These are phyloP conservation scores for Talaromyces ruber DNA, from an alignment of 495 filamentous ascomycete species.

Conservation along the genomic window DNA sequence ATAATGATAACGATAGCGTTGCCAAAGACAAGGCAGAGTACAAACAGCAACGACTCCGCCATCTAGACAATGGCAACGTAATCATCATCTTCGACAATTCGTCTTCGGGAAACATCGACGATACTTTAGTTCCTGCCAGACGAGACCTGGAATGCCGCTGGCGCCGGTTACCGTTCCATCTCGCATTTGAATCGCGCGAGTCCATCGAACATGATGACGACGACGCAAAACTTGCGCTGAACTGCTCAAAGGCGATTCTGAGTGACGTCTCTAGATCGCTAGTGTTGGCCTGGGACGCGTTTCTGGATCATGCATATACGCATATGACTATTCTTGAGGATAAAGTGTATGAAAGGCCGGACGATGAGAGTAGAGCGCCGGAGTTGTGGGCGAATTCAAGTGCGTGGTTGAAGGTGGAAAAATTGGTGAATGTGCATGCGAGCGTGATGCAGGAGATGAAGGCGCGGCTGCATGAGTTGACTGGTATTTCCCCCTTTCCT, in stretches of 20 bases:
- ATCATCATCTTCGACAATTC: conserved; percentile 49
- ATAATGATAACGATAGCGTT: neutral
- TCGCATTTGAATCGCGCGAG: conserved; percentile 21
- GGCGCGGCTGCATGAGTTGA: conserved; percentile 19
- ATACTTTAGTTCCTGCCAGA: conserved; percentile 41
- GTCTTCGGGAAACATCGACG: conserved; percentile 28
- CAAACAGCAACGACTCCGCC: conserved; percentile 16
- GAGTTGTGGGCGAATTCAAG: conserved; percentile 45
- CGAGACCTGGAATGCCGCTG: conserved; percentile 42
- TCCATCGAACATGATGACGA: conserved; percentile 14
- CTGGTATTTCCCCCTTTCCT: conserved; percentile 4
- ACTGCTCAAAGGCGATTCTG: conserved; percentile 43
- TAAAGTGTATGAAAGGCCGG: conserved; percentile 48
- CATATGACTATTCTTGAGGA: conserved; percentile 46
- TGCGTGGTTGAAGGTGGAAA: conserved; percentile 45
- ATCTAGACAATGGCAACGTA: conserved; percentile 41
- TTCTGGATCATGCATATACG: conserved; percentile 31
- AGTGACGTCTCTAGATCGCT: conserved; percentile 43
- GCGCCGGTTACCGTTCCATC: conserved; percentile 43
- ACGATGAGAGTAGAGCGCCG: conserved; percentile 45
- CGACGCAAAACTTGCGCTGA: conserved; percentile 20
- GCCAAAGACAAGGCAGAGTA: conserved; percentile 8
- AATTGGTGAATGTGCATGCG: conserved; percentile 39
- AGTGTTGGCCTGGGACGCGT: conserved; percentile 32
- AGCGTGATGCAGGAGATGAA: conserved; percentile 40